Conservation (phyloP, 164 flowering plant genomes). For the Liquidambar formosana region DNA sequence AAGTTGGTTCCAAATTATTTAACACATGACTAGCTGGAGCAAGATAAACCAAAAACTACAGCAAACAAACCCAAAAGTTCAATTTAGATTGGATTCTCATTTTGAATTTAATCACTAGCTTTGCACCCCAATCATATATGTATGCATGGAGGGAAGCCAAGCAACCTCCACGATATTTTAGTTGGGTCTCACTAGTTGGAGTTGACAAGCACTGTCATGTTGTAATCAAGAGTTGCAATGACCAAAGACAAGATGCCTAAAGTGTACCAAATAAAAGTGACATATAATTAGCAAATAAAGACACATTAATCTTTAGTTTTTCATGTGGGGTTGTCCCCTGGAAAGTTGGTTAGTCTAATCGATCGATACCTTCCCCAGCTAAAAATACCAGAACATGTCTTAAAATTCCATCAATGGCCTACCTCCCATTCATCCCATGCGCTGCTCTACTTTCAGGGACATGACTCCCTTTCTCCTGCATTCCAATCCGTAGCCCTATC, state of each 20-base stretch:
- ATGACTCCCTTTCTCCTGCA: conserved; percentile 24
- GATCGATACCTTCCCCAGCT: conserved; percentile 8
- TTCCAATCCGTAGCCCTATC: not conserved
- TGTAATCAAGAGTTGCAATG: not conserved
- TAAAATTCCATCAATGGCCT: too few relatives aligned
- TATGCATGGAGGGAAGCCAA: too few relatives aligned
- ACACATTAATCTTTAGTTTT: conserved; percentile 5
- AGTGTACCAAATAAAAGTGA: not conserved
- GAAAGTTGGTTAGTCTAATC: too few relatives aligned
- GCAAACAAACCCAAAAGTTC: too few relatives aligned
- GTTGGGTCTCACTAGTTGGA: not conserved
- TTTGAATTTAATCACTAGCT: too few relatives aligned
- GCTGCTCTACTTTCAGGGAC: conserved; percentile 12
- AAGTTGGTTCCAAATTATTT: too few relatives aligned
- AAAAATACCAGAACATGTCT: too few relatives aligned
- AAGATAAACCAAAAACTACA: too few relatives aligned
- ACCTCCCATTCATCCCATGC: not conserved
- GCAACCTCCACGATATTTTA: too few relatives aligned
- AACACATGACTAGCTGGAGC: too few relatives aligned
- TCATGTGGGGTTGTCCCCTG: conserved; percentile 22
- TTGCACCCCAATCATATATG: too few relatives aligned
- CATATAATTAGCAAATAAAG: not conserved
- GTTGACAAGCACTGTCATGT: not conserved
- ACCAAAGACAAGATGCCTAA: conserved; percentile 1
- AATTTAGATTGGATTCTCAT: too few relatives aligned